These are phyloP conservation scores for Lactifluus piperatus DNA, from an alignment of 768 basidiomycete species.

Conservation along the genomic window DNA sequence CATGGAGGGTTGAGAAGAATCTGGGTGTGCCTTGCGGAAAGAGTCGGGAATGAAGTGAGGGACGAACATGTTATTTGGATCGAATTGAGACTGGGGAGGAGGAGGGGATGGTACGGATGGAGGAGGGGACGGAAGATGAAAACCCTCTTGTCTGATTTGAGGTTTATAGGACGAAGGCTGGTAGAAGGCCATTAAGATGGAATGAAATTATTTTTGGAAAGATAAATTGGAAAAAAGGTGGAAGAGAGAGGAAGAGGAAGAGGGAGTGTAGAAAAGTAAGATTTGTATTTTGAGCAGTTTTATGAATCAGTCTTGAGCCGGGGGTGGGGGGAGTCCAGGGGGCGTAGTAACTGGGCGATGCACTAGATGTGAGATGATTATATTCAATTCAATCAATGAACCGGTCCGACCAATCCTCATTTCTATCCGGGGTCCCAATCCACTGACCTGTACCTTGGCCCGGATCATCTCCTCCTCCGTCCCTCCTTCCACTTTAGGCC, in stretches of 20 bases:
- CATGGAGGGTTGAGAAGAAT: conserved; percentile 22
- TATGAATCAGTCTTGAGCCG: background rate
- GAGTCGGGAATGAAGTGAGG: conserved; percentile 45
- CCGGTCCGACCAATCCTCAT: background rate
- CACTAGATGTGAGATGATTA: background rate
- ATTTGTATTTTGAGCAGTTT: background rate
- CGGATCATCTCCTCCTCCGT: conserved; percentile 16
- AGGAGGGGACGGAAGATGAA: conserved; percentile 48
- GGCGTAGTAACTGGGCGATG: background rate
- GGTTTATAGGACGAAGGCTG: conserved; percentile 39
- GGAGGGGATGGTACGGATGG: conserved; percentile 27
- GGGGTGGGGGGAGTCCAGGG: background rate
- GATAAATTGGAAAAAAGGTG: background rate
- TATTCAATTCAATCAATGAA: conserved; percentile 2
- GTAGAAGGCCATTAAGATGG: conserved; percentile 30
- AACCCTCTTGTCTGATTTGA: conserved; percentile 65
- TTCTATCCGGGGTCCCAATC: conserved; percentile 12
- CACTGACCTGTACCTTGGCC: conserved; percentile 1
- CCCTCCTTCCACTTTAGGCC: background rate
- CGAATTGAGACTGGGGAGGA: conserved; percentile 25
- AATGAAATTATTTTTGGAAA: background rate
- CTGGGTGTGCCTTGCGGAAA: conserved; percentile 43
- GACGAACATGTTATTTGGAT: conserved; percentile 35
- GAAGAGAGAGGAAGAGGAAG: background rate
- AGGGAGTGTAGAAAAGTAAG: background rate